Percentiles rank a stretch among this genome's conserved stretches.
Conservation (phyloP, 805 yeast genomes). For the Wickerhamomyces kurtzmanii region DNA sequence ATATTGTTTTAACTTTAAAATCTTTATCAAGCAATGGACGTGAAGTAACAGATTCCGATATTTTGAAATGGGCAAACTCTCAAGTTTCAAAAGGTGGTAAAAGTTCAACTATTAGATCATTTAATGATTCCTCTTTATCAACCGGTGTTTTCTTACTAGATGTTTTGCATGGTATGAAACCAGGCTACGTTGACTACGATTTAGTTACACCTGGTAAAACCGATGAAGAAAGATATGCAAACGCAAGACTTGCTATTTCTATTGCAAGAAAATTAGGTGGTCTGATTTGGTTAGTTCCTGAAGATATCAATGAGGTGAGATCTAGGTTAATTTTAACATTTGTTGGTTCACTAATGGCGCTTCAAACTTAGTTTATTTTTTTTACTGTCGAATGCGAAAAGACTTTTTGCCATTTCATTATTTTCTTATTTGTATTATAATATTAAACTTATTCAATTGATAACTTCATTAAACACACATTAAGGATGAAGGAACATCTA, state of each 20-base stretch:
- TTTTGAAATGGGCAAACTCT: constrained; percentile 88
- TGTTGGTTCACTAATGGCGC: constrained; percentile 89
- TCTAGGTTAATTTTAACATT: constrained; percentile 88
- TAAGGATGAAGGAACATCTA: not conserved
- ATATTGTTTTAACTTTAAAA: constrained; percentile 77
- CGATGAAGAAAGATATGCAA: constrained; percentile 84
- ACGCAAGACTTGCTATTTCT: constrained; percentile 94
- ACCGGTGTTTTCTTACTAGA: constrained; percentile 80
- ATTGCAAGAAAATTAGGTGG: constrained; percentile 98
- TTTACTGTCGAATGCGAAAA: not conserved
- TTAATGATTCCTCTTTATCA: constrained; percentile 72
- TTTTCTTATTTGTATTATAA: constrained; percentile 8
- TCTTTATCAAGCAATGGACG: constrained; percentile 63
- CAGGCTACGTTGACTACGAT: constrained; percentile 96
- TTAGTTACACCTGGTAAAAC: constrained; percentile 72
- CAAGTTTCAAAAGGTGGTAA: constrained; percentile 84
- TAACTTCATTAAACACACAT: not conserved
- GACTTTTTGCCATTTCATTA: not conserved
- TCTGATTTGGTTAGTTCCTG: constrained; percentile 99
- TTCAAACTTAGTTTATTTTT: constrained; percentile 30
- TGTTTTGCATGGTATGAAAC: constrained; percentile 85
- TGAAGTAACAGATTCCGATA: constrained; percentile 75
- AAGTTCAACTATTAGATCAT: constrained; percentile 61
- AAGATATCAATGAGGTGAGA: constrained; percentile 94
- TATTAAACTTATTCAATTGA: not conserved